Percentiles rank a stretch among this genome's conserved stretches.
Conservation (phyloP, 805 yeast species). For the Tetrapisispora taiwanensis region DNA sequence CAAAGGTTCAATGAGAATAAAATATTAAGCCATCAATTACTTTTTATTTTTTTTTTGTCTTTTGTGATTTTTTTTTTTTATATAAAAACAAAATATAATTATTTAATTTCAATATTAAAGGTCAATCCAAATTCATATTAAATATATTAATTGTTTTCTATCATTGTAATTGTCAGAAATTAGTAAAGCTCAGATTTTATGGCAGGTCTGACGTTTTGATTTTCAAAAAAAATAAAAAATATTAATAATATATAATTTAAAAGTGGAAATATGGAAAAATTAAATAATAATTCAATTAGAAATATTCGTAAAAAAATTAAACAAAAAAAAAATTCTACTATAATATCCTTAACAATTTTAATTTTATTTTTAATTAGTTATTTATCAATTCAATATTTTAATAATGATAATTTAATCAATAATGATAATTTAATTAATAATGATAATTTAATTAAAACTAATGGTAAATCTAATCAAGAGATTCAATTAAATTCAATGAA, state of each 20-base stretch:
- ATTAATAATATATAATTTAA: not conserved
- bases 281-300: not conserved
- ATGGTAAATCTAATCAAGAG: constrained; percentile 2
- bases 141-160: too few species aligned
- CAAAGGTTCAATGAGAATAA: too few species aligned
- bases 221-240: too few species aligned
- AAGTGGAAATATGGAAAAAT: not conserved
- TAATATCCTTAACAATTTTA: not conserved
- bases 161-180: too few species aligned
- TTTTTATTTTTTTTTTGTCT: too few species aligned
- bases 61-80: too few species aligned
- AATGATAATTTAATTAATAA: not conserved
- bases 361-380: not conserved
- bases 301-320: not conserved
- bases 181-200: too few species aligned
- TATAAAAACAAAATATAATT: too few species aligned
- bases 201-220: too few species aligned
- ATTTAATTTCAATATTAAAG: too few species aligned
- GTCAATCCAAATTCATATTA: too few species aligned
- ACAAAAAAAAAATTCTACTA: not conserved
- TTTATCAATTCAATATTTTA: not conserved
- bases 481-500: constrained; percentile 6
- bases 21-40: too few species aligned
- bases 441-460: not conserved
- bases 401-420: not conserved